These are phyloP conservation scores for Gypsophila paniculata DNA, from an alignment of 179 eudicot species.

Conservation along the genomic window DNA sequence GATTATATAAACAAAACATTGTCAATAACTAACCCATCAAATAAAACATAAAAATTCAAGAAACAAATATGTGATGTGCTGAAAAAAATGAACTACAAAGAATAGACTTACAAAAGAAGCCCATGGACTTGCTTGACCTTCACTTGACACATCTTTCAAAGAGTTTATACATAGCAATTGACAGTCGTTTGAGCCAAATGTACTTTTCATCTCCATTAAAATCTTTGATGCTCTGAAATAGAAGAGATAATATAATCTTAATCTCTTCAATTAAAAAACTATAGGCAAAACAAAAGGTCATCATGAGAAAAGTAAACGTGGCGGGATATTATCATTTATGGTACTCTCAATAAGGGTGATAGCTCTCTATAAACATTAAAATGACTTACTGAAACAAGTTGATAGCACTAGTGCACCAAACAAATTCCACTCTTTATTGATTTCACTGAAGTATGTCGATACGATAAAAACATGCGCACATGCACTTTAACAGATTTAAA, in stretches of 20 bases:
- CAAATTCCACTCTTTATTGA: not conserved
- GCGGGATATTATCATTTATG: not conserved
- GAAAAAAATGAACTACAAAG: not conserved
- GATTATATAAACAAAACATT: not conserved
- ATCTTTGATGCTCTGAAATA: conserved; percentile 61
- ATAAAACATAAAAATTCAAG: not conserved
- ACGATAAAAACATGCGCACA: not conserved
- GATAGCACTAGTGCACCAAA: not conserved
- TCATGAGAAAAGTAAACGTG: not conserved
- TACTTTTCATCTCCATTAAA: conserved; percentile 65
- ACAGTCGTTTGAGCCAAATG: conserved; percentile 81
- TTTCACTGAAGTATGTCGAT: not conserved
- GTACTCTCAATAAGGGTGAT: not conserved
- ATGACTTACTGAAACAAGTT: not conserved
- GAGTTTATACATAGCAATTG: conserved; percentile 78
- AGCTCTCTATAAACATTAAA: too few relatives aligned
- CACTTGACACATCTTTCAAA: conserved; percentile 43
- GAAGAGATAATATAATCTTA: conserved; percentile 14
- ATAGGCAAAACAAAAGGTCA: conserved; percentile 5
- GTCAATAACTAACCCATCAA: not conserved
- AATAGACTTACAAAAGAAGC: conserved; percentile 52
- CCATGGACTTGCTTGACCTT: conserved; percentile 64
- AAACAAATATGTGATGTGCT: not conserved
- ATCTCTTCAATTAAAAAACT: not conserved
- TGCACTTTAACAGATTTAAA: not conserved